phyloP scores from a whole-genome alignment of 192 early-diverging fungal species.

The Entrophospora sp. region DNA sequence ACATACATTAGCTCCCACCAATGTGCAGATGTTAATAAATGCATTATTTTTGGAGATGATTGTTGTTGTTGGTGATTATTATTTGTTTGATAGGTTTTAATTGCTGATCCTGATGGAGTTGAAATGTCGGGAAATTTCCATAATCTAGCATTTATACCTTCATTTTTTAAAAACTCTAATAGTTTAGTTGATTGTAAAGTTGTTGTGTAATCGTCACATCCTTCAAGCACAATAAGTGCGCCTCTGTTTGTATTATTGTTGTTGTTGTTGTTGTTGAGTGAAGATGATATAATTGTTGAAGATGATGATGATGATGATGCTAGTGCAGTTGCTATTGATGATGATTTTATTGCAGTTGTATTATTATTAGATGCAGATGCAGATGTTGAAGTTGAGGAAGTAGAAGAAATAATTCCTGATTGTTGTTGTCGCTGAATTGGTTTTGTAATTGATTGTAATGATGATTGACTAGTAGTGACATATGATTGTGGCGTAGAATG shows the following conservation, averaged over 20 bases:
- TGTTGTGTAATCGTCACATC: constrained; percentile 13
- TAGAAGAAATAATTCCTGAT: neutral
- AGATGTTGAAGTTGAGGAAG: neutral
- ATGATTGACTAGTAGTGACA: no score
- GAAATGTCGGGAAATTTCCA: constrained; percentile 20
- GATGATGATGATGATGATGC: neutral
- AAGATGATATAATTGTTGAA: neutral
- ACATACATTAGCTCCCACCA: constrained; percentile 22
- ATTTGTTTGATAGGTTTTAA: constrained; percentile 4
- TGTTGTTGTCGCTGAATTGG: neutral
- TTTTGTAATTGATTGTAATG: neutral
- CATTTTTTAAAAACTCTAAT: constrained; percentile 15
- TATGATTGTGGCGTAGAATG: neutral
- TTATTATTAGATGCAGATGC: neutral
- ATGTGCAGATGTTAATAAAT: constrained; percentile 17
- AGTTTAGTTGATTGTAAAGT: constrained; percentile 15
- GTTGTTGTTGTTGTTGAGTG: neutral
- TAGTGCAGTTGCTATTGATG: neutral
- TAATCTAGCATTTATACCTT: constrained; percentile 12
- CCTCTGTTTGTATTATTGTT: no score
- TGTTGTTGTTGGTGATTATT: no score
- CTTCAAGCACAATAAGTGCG: constrained; percentile 19
- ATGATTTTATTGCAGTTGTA: neutral
- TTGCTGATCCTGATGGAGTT: constrained; percentile 12
- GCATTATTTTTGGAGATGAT: constrained; percentile 11